These are phyloP conservation scores for Ilex asprella DNA, from an alignment of 257 asterid genomes.

Conservation along the genomic window DNA sequence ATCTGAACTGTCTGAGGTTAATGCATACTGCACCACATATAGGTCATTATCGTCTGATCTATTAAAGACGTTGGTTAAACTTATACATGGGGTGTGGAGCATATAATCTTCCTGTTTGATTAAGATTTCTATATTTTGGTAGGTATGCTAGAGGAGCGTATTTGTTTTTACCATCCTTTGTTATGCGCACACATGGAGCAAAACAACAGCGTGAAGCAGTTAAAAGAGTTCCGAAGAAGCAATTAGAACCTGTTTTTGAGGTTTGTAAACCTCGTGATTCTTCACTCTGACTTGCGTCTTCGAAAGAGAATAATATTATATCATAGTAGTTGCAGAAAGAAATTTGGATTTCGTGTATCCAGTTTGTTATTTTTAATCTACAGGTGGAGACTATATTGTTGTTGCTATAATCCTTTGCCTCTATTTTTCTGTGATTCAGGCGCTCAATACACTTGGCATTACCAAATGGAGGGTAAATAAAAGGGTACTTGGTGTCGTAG, in stretches of 20 bases:
- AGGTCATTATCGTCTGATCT: too few species aligned
- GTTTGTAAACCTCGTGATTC: slow-evolving; percentile 26
- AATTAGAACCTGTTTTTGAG: slow-evolving; percentile 70
- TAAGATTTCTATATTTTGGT: slow-evolving; percentile 17
- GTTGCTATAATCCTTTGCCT: background rate
- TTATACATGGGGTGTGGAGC: background rate
- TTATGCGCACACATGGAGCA: slow-evolving; percentile 99
- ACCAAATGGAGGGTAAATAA: slow-evolving; percentile 95
- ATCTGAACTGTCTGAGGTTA: too few species aligned
- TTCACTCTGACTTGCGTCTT: background rate
- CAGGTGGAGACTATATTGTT: too few species aligned
- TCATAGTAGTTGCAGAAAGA: background rate
- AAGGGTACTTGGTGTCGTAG: slow-evolving; percentile 65
- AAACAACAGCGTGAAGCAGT: slow-evolving; percentile 81
- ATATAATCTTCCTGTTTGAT: slow-evolving; percentile 1
- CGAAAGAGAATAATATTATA: background rate
- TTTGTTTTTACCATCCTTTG: slow-evolving; percentile 82
- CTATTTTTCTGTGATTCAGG: slow-evolving; percentile 35
- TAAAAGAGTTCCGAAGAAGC: slow-evolving; percentile 62
- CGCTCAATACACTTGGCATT: slow-evolving; percentile 84
- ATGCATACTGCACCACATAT: too few species aligned
- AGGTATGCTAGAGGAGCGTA: slow-evolving; percentile 92
- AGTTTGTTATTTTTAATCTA: background rate
- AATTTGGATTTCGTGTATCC: background rate
- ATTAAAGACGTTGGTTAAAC: too few species aligned